Base-by-base conservation (phyloP, 164 flowering plant genomes). In the Platanus orientalis region DNA sequence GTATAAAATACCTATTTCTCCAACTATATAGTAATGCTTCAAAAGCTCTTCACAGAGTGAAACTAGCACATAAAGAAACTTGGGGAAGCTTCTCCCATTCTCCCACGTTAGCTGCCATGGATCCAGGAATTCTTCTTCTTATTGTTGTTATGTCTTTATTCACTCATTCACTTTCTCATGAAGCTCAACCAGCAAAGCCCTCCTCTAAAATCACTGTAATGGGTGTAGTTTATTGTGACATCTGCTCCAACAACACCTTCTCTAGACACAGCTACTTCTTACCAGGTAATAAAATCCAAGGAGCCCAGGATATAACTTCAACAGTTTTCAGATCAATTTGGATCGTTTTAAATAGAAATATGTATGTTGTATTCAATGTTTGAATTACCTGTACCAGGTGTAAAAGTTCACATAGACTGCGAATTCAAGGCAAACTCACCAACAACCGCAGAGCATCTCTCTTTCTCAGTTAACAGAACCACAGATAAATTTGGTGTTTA, bases 231-330 rank as follows among this genome's bases (percentile, higher is more conserved):
- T 94, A 82, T 55, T 94, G 98, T 72, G 97, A 87, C 64, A 73
- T 79, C 62, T 94, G 98, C 83, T 82, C 86, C 76, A 85, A 80
- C 73, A 91, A 91, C 79, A 82, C 67, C 77, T 87, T 94, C 81
- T 77, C 96, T 55, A 80, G 54, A 48, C 92, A 86, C 79, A 90
- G 93, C 84, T 94, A 90, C 84, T 94, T 90, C 84, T 48, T 94
- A 66, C 87, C 92, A 78, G 97, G 98, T 92, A 60, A 57, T 25
- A 16, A 23, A 51, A 10, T 44, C 14, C 49, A 19, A 44, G 42
- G 42, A 36, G 12, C 27, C 32, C n/a, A 26, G 27, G 27, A 20
- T 3, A 26, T 27, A 16, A 32, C 23, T 26, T 53, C 56, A 49
- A 21, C 6, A 5, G 5, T 11, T 1, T 23, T 24, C 7, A 26